phyloP scores from a whole-genome alignment of 306 rosid genomes.

The barrel medic (Medicago truncatula) region MtrunA17r5.0-ANR NC_053044.1:9767001-9767500 shows the following conservation, averaged over 20 bases:
- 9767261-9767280: too few relatives aligned
- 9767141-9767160: conserved; percentile 11
- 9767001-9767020: conserved; percentile 54
- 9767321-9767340: neutral
- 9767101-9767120: conserved; percentile 29
- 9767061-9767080: conserved; percentile 17
- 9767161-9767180: neutral
- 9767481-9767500: neutral
- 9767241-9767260: too few relatives aligned
- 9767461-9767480: neutral
- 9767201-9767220: neutral
- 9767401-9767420: neutral
- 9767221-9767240: neutral
- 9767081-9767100: conserved; percentile 28
- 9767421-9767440: neutral
- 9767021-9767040: conserved; percentile 73
- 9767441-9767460: neutral
- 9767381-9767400: neutral
- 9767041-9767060: conserved; percentile 44
- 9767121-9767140: conserved; percentile 10
- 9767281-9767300: neutral
- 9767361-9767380: neutral
- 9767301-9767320: neutral
- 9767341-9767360: neutral
- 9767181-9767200: neutral